phyloP scores from a whole-genome alignment of 192 early-diverging fungal genomes.

The Backusella tarrabulga region DNA sequence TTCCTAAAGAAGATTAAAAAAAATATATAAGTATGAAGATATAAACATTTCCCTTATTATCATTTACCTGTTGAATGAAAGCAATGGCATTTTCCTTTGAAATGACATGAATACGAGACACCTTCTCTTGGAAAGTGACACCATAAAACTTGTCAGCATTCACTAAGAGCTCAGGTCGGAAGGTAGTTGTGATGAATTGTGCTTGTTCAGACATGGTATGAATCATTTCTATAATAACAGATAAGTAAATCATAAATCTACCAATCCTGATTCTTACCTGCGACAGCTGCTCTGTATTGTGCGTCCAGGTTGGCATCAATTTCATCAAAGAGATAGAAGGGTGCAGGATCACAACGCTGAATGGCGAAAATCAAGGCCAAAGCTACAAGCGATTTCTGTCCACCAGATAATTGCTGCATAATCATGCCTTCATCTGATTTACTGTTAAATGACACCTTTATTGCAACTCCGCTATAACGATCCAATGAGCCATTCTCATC shows the following conservation, averaged over 20 bases:
- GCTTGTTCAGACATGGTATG: constrained; percentile 79
- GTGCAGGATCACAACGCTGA: constrained; percentile 97
- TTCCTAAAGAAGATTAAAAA: constrained; percentile 3
- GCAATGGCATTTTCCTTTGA: constrained; percentile 66
- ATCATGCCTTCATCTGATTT: constrained; percentile 81
- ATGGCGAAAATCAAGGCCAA: constrained; percentile 98
- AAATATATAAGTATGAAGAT: background rate
- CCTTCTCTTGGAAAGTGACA: constrained; percentile 95
- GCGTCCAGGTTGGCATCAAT: constrained; percentile 98
- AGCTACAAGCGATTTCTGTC: constrained; percentile 97
- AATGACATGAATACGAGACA: constrained; percentile 80
- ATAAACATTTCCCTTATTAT: background rate
- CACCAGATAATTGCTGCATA: constrained; percentile 96
- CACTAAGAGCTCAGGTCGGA: constrained; percentile 92
- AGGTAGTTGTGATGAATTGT: constrained; percentile 98
- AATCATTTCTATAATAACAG: constrained; percentile 67
- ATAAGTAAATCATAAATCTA: background rate
- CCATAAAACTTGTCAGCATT: constrained; percentile 97
- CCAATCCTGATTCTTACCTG: constrained; percentile 45
- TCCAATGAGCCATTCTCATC: constrained; percentile 58
- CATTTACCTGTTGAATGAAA: constrained; percentile 60
- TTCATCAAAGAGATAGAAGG: constrained; percentile 99
- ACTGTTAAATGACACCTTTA: constrained; percentile 93
- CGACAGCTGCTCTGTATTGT: constrained; percentile 91
- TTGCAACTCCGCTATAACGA: constrained; percentile 88